A percentile compares a stretch with the other conserved stretches of the same genome.
Conservation (phyloP, 2,329 filamentous ascomycete species). For the Aspergillus floridensis region DNA sequence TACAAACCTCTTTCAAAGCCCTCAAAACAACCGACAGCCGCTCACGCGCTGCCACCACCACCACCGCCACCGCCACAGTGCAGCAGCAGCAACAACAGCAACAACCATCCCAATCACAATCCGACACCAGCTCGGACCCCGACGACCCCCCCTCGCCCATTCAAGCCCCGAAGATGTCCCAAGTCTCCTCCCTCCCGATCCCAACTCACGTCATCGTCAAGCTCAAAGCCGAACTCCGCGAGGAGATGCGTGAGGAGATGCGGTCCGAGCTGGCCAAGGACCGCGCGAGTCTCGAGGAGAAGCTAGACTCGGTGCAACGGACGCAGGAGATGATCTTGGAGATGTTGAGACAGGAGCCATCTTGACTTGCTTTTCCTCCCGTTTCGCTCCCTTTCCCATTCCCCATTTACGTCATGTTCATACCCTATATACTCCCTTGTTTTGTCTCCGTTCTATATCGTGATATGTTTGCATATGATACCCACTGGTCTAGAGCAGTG, state of each 20-base stretch:
- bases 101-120: not conserved
- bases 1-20: constrained; percentile 14
- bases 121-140: not conserved
- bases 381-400: not conserved
- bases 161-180: not conserved
- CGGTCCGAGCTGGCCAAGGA: constrained; percentile 34
- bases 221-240: constrained; percentile 34
- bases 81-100: not conserved
- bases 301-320: constrained; percentile 38
- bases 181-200: not conserved
- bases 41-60: not conserved
- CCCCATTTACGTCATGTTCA: not conserved
- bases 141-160: not conserved
- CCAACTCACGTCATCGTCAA: constrained; percentile 17
- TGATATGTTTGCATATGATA: constrained; percentile 9
- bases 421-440: not conserved
- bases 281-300: constrained; percentile 34
- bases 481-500: constrained; percentile 1
- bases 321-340: constrained; percentile 44
- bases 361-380: constrained; percentile 18
- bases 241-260: constrained; percentile 35
- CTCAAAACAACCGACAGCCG: not conserved
- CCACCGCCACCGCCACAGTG: no score
- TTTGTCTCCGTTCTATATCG: not conserved
- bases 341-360: constrained; percentile 38